Percentiles rank a stretch among this genome's conserved stretches.
These are phyloP conservation scores for Kernera saxatilis DNA, from an alignment of 345 rosid genomes.

Conservation along the genomic window DNA sequence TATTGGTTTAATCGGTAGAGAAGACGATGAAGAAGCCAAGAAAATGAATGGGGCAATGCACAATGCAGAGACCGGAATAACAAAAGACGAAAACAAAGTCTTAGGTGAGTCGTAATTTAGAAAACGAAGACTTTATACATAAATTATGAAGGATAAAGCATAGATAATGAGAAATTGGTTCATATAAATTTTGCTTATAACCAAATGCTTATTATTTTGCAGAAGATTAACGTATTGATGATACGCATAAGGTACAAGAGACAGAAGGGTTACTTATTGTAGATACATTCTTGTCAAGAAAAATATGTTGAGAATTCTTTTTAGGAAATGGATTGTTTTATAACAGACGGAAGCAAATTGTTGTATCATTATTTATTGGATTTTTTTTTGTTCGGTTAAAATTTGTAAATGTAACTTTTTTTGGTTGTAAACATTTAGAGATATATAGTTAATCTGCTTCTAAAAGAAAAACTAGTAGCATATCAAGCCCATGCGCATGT, in stretches of 20 bases:
- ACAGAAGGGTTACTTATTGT: background rate
- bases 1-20: background rate
- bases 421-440: background rate
- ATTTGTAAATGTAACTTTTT: background rate
- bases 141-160: background rate
- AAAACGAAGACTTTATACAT: background rate
- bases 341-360: background rate
- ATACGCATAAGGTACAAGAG: background rate
- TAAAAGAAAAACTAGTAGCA: background rate
- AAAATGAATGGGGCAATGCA: background rate
- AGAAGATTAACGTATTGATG: background rate
- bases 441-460: background rate
- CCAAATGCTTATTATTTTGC: conserved; percentile 7
- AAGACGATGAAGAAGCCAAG: conserved; percentile 4
- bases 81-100: background rate
- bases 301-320: background rate
- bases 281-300: conserved; percentile 3
- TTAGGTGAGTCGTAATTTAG: conserved; percentile 2
- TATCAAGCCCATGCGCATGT: too few species aligned
- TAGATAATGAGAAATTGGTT: background rate
- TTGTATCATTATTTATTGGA: background rate
- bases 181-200: background rate
- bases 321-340: background rate
- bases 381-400: background rate
- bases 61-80: background rate